Conservation (phyloP, 1,284 basidiomycete species). For the Heterobasidion parviporum region DNA sequence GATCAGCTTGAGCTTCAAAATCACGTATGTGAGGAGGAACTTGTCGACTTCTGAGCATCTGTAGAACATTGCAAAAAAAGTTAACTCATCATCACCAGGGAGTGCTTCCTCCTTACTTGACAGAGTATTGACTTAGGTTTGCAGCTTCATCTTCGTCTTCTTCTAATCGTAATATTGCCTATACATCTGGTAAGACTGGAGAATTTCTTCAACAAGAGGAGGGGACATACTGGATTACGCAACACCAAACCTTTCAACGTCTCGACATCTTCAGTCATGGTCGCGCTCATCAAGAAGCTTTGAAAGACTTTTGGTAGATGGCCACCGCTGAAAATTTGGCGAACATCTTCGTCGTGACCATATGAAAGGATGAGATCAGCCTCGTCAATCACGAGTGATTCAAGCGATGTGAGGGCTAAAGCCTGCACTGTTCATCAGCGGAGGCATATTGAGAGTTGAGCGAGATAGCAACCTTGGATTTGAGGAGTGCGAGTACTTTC, state of each 20-base stretch:
- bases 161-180: conserved; percentile 83
- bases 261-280: conserved; percentile 94
- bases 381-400: conserved; percentile 94
- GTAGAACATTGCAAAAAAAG: conserved; percentile 5
- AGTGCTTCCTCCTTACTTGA: conserved; percentile 38
- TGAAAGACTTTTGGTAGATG: conserved; percentile 88
- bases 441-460: not conserved
- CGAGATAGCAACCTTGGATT: conserved; percentile 53
- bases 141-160: conserved; percentile 77
- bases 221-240: conserved; percentile 68
- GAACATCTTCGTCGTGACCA: conserved; percentile 90
- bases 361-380: conserved; percentile 97
- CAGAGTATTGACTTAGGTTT: conserved; percentile 81
- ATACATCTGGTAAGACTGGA: not conserved
- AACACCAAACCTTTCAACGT: conserved; percentile 83
- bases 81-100: not conserved
- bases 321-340: conserved; percentile 70
- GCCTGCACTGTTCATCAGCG: conserved; percentile 28
- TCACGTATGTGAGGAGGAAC: conserved; percentile 91
- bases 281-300: conserved; percentile 96
- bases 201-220: conserved; percentile 14
- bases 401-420: conserved; percentile 54
- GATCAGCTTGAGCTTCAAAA: conserved; percentile 91
- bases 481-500: conserved; percentile 70
- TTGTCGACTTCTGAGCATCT: conserved; percentile 93